Percentiles rank a stretch among this genome's conserved stretches.
Conservation (phyloP, 768 basidiomycete species). For the Xerocomellus chrysenteron region DNA sequence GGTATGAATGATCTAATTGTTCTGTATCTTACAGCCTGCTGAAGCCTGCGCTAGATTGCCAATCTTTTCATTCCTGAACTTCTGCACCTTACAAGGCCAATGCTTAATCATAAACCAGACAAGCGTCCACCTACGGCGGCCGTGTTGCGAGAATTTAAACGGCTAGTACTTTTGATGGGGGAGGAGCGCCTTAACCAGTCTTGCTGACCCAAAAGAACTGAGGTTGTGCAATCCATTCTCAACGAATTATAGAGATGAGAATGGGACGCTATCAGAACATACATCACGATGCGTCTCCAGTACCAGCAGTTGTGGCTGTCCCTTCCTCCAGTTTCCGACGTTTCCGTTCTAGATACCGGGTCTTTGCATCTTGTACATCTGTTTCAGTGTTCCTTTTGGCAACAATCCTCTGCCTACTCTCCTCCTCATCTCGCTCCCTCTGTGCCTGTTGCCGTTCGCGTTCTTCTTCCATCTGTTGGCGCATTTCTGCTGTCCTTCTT, state of each 20-base stretch:
- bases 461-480: conserved; percentile 77
- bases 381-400: conserved; percentile 73
- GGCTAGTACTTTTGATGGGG: conserved; percentile 43
- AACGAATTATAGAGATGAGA: neutral
- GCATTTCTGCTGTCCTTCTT: conserved; percentile 75
- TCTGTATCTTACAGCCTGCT: neutral
- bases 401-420: conserved; percentile 64
- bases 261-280: neutral
- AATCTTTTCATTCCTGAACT: conserved; percentile 61
- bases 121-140: conserved; percentile 49
- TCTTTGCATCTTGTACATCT: conserved; percentile 71
- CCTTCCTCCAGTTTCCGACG: conserved; percentile 63
- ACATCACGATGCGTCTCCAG: conserved; percentile 13
- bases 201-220: conserved; percentile 4
- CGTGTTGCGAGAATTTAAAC: conserved; percentile 54
- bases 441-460: conserved; percentile 55
- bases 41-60: conserved; percentile 42
- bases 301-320: neutral
- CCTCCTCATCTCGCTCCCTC: conserved; percentile 58
- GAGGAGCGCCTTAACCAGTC: conserved; percentile 30
- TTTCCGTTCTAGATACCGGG: conserved; percentile 79
- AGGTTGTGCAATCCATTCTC: neutral
- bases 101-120: conserved; percentile 55
- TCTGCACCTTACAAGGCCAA: conserved; percentile 52
- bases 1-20: conserved; percentile 38